These are phyloP conservation scores for Vitis vinifera DNA, from an alignment of 164 flowering plant species.

Conservation along the genomic window DNA sequence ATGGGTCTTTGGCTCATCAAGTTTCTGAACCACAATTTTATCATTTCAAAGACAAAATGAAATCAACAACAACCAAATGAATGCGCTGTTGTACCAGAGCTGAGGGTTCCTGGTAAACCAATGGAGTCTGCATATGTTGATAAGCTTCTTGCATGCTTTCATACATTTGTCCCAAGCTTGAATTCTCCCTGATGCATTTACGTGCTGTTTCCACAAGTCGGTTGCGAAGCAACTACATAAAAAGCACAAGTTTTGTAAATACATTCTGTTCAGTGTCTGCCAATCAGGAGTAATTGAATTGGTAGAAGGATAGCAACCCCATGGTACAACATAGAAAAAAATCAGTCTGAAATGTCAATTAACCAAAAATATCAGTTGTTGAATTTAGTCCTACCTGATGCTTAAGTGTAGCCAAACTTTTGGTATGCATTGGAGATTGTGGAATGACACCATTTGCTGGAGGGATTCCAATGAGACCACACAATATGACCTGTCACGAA, in stretches of 20 bases:
- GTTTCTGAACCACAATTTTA: not conserved
- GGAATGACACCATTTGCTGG: slow-evolving; percentile 43
- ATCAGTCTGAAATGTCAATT: not conserved
- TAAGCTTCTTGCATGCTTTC: slow-evolving; percentile 46
- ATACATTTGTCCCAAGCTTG: slow-evolving; percentile 41
- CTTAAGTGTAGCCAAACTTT: slow-evolving; percentile 35
- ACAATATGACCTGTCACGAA: slow-evolving; percentile 24
- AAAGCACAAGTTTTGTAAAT: too few relatives aligned
- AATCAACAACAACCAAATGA: not conserved
- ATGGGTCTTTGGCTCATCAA: too few relatives aligned
- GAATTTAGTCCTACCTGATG: slow-evolving; percentile 26
- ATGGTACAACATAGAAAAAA: not conserved
- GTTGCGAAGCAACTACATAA: slow-evolving; percentile 31
- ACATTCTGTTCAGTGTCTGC: too few relatives aligned
- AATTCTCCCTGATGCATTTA: slow-evolving; percentile 27
- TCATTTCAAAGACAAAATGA: not conserved
- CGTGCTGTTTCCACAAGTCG: slow-evolving; percentile 36
- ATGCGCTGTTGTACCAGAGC: slow-evolving; percentile 17
- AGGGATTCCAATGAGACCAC: slow-evolving; percentile 34
- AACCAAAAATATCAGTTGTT: not conserved
- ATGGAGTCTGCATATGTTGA: slow-evolving; percentile 44
- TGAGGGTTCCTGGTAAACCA: slow-evolving; percentile 34
- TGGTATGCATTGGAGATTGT: slow-evolving; percentile 44
- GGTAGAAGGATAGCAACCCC: too few relatives aligned
- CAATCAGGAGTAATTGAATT: too few relatives aligned